These are phyloP conservation scores for Aspergillus sp. DNA, from an alignment of 2,329 filamentous ascomycete genomes.

Conservation along the genomic window DNA sequence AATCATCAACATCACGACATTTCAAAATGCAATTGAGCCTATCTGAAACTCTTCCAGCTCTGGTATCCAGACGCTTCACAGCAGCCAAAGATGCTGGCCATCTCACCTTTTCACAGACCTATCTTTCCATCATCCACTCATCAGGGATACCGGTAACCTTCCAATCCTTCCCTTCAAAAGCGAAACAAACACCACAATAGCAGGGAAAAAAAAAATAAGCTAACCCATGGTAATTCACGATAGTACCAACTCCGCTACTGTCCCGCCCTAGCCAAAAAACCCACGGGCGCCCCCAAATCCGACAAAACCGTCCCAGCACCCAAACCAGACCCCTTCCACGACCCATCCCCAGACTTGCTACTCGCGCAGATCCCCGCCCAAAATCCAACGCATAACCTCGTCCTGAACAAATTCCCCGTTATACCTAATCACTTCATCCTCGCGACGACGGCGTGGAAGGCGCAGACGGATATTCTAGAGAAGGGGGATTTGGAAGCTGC, in stretches of 20 bases:
- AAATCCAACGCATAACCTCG: slow-evolving; percentile 34
- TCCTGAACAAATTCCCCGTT: slow-evolving; percentile 47
- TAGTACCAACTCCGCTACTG: slow-evolving; percentile 48
- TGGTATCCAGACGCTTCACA: slow-evolving; percentile 32
- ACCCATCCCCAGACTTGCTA: slow-evolving; percentile 39
- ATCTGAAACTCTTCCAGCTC: slow-evolving; percentile 28
- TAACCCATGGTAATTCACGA: background rate
- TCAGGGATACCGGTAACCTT: slow-evolving; percentile 28
- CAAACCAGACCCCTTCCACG: slow-evolving; percentile 41
- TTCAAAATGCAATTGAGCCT: slow-evolving; percentile 32
- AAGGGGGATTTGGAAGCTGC: slow-evolving; percentile 37
- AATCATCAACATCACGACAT: background rate
- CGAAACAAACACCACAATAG: too few relatives aligned
- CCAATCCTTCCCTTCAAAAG: too few relatives aligned
- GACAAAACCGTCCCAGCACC: slow-evolving; percentile 13
- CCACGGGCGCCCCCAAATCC: slow-evolving; percentile 20
- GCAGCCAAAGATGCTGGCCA: slow-evolving; percentile 32
- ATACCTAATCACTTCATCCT: slow-evolving; percentile 47
- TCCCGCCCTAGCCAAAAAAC: slow-evolving; percentile 44
- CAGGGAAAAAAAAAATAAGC: background rate
- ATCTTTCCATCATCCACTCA: slow-evolving; percentile 31
- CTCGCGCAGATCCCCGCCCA: slow-evolving; percentile 34
- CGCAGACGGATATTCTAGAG: slow-evolving; percentile 41
- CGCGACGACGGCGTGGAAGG: slow-evolving; percentile 39
- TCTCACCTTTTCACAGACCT: slow-evolving; percentile 36